These are phyloP conservation scores for Juncus inflexus DNA, from an alignment of 176 grass and related monocot species.

Conservation along the genomic window DNA sequence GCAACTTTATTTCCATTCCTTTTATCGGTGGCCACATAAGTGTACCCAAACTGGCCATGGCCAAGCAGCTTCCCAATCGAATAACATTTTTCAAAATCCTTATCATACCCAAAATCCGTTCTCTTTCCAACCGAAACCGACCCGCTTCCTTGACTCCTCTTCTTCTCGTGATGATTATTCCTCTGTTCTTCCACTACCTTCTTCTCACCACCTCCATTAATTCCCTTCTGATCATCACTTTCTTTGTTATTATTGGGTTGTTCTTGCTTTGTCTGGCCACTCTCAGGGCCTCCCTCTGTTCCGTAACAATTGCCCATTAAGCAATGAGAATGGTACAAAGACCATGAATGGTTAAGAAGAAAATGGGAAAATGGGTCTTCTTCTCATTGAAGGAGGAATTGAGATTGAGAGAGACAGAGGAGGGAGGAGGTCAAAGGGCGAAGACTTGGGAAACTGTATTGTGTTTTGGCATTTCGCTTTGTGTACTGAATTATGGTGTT, in stretches of 20 bases:
- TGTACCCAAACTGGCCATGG: conserved; percentile 80
- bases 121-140: conserved; percentile 61
- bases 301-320: conserved; percentile 23
- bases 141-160: conserved; percentile 14
- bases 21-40: conserved; percentile 68
- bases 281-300: neutral
- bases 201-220: neutral
- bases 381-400: neutral
- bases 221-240: conserved; percentile 3
- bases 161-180: neutral
- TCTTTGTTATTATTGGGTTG: conserved; percentile 9
- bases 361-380: neutral
- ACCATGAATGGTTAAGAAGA: conserved; percentile 10
- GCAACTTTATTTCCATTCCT: conserved; percentile 51
- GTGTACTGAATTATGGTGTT: neutral
- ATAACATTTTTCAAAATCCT: conserved; percentile 66
- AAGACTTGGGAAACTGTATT: conserved; percentile 9
- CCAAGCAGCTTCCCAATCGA: conserved; percentile 74
- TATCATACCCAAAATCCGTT: conserved; percentile 81
- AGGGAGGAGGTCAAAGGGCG: neutral
- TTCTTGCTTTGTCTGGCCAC: conserved; percentile 6
- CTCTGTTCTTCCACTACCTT: neutral
- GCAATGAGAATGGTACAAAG: conserved; percentile 5
- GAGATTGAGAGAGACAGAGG: neutral
- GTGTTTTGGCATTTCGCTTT: neutral